These are phyloP conservation scores for Mycosphaerella sp. DNA, from an alignment of 2,329 filamentous ascomycete species.

Conservation along the genomic window DNA sequence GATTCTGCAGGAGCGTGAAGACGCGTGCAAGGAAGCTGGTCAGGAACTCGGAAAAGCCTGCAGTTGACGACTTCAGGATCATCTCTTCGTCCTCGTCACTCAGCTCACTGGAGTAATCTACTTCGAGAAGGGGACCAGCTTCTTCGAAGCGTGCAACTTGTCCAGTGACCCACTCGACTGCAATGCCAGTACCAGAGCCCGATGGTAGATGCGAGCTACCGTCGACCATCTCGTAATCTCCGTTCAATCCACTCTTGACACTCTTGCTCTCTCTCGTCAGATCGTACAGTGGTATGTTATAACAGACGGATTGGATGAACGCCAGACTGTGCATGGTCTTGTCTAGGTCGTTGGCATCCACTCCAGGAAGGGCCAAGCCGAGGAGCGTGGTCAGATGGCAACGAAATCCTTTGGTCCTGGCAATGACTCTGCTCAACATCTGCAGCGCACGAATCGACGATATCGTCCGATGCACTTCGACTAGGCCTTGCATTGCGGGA, in stretches of 20 bases:
- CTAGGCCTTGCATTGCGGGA: conserved; percentile 89
- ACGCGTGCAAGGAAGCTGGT: conserved; percentile 86
- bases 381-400: conserved; percentile 92
- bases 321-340: conserved; percentile 93
- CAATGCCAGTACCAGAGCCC: conserved; percentile 49
- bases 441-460: conserved; percentile 89
- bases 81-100: conserved; percentile 79
- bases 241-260: conserved; percentile 30
- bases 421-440: conserved; percentile 85
- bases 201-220: conserved; percentile 19
- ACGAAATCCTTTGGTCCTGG: conserved; percentile 88
- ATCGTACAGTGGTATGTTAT: conserved; percentile 88
- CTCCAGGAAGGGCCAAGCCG: conserved; percentile 87
- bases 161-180: conserved; percentile 86
- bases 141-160: conserved; percentile 92
- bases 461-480: conserved; percentile 93
- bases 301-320: conserved; percentile 92
- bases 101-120: conserved; percentile 78
- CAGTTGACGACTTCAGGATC: conserved; percentile 88
- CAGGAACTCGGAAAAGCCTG: conserved; percentile 88
- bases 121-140: conserved; percentile 74
- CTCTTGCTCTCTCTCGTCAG: conserved; percentile 56
- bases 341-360: conserved; percentile 94
- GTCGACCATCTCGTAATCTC: conserved; percentile 31
- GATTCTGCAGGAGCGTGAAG: conserved; percentile 89